These are phyloP conservation scores for Bretschneidera sinensis DNA, from an alignment of 345 rosid genomes.

Conservation along the genomic window DNA sequence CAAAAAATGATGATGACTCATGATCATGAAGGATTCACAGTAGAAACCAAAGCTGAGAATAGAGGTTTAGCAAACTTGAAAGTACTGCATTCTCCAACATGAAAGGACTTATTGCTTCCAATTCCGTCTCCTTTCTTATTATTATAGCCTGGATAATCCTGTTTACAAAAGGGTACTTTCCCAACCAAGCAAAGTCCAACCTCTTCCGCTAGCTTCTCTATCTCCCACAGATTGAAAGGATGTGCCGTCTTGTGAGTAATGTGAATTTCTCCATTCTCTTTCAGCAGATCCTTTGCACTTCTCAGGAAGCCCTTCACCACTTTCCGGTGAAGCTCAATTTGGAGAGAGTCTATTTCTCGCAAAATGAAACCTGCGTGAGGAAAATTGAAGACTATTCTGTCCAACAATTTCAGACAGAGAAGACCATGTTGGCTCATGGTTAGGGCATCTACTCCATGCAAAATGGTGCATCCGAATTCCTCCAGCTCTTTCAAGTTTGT, in stretches of 20 bases:
- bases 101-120: conserved; percentile 22
- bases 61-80: conserved; percentile 25
- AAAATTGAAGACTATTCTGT: conserved; percentile 36
- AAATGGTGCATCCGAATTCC: conserved; percentile 23
- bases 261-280: conserved; percentile 45
- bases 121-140: conserved; percentile 44
- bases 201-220: conserved; percentile 25
- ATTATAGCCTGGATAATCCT: conserved; percentile 39
- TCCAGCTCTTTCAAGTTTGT: conserved; percentile 20
- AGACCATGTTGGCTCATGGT: conserved; percentile 18
- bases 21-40: too few species aligned
- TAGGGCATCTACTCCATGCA: conserved; percentile 28
- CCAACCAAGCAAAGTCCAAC: conserved; percentile 25
- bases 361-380: conserved; percentile 33
- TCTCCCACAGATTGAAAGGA: conserved; percentile 44
- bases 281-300: conserved; percentile 37
- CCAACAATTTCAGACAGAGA: conserved; percentile 9
- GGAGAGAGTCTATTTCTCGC: conserved; percentile 11
- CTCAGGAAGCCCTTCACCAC: conserved; percentile 41
- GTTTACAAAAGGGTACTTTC: conserved; percentile 15
- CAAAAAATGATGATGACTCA: too few species aligned
- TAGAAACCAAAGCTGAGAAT: too few species aligned
- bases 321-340: conserved; percentile 23
- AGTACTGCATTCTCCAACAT: conserved; percentile 33
- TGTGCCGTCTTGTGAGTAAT: conserved; percentile 41